Evolutionary conservation across 2,329 filamentous ascomycete species (phyloP).

Genomic region (Trichoderma sp.): DNA sequence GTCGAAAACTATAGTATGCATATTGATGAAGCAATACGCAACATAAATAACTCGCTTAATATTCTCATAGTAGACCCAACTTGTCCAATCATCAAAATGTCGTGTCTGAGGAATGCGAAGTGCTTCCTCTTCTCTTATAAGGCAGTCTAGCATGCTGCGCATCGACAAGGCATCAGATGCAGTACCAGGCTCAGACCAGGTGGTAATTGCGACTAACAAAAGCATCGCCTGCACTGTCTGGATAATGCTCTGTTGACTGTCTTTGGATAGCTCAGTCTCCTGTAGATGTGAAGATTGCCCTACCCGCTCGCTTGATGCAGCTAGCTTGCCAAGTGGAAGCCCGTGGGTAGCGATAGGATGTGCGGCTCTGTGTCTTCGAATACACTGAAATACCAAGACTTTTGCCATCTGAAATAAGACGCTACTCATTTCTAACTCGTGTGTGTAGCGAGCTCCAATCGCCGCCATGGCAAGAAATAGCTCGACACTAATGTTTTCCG

Average conservation of each 20-base stretch:
- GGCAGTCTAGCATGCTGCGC: neutral
- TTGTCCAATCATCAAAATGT: neutral
- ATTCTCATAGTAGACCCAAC: neutral
- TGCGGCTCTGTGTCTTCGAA: neutral
- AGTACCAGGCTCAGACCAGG: neutral
- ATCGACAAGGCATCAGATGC: neutral
- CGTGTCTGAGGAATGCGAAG: neutral
- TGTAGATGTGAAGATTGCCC: neutral
- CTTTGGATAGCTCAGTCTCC: neutral
- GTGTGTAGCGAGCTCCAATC: neutral
- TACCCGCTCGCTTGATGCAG: neutral
- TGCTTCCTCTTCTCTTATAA: neutral
- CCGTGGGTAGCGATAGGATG: neutral
- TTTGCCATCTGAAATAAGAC: neutral
- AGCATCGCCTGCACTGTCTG: neutral
- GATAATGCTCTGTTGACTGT: neutral
- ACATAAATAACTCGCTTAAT: neutral
- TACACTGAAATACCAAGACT: neutral
- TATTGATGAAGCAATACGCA: neutral
- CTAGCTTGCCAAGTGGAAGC: neutral
- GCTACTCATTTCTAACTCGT: neutral
- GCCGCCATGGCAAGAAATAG: neutral
- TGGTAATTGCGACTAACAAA: neutral
- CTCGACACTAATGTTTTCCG: neutral
- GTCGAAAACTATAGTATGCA: constrained; percentile 1